Conservation (phyloP, 495 filamentous ascomycete genomes). For the Cudoniella acicularis region DNA sequence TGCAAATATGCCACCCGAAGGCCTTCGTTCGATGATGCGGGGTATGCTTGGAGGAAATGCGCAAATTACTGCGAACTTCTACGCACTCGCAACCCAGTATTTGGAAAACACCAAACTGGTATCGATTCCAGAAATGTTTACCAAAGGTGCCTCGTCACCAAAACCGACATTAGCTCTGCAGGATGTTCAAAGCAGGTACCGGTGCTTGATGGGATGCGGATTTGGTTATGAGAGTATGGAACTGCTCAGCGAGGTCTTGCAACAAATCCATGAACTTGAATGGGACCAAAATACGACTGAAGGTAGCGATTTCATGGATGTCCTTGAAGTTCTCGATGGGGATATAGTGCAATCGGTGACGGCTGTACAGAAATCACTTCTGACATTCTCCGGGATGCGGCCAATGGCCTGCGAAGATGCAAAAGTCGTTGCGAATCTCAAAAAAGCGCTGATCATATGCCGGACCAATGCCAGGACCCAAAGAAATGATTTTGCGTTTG, state of each 20-base stretch:
- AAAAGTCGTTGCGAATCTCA: background rate
- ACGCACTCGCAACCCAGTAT: slow-evolving; percentile 18
- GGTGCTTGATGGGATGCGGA: slow-evolving; percentile 32
- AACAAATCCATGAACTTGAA: slow-evolving; percentile 4
- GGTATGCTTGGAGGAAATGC: slow-evolving; percentile 19
- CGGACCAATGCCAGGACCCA: background rate
- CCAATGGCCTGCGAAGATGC: slow-evolving; percentile 7
- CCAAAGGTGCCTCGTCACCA: background rate
- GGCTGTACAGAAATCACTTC: slow-evolving; percentile 38
- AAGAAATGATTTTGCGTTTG: background rate
- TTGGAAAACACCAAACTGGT: slow-evolving; percentile 3
- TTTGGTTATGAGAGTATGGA: slow-evolving; percentile 16
- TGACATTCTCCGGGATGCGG: slow-evolving; percentile 12
- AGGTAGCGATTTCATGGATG: slow-evolving; percentile 12
- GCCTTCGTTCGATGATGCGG: slow-evolving; percentile 27
- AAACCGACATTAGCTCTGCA: slow-evolving; percentile 5
- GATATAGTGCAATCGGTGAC: slow-evolving; percentile 40
- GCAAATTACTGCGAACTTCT: slow-evolving; percentile 23
- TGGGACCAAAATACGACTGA: background rate
- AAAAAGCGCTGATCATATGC: slow-evolving; percentile 7
- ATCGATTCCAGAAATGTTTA: background rate
- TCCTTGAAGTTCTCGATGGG: slow-evolving; percentile 32
- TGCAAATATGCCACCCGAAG: slow-evolving; percentile 27
- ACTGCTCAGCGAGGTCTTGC: slow-evolving; percentile 15
- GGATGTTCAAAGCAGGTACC: slow-evolving; percentile 16